These are phyloP conservation scores for Mucor lusitanicus DNA, from an alignment of 371 early-diverging fungal species.

Conservation along the genomic window DNA sequence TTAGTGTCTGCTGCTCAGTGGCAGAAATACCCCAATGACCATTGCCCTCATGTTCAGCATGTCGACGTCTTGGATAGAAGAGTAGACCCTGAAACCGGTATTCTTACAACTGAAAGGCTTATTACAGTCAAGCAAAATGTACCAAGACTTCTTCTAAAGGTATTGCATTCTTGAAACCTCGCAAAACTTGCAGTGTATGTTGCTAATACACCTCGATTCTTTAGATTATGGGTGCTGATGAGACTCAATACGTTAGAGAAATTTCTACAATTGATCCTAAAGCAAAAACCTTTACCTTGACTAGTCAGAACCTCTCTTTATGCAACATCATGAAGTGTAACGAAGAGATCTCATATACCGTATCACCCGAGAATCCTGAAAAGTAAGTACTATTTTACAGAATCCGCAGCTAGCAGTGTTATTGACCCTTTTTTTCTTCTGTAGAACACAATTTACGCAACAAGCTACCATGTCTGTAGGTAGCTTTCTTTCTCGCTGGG, in stretches of 20 bases:
- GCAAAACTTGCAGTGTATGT: background rate
- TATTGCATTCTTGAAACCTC: constrained; percentile 14
- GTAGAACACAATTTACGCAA: constrained; percentile 76
- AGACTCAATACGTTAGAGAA: constrained; percentile 85
- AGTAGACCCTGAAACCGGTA: constrained; percentile 82
- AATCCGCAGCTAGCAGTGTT: background rate
- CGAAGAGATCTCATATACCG: constrained; percentile 80
- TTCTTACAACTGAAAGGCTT: constrained; percentile 88
- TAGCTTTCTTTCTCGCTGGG: constrained; percentile 74
- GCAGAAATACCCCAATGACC: constrained; percentile 96
- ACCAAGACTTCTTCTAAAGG: constrained; percentile 73
- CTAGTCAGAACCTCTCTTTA: constrained; percentile 75
- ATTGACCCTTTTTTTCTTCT: background rate
- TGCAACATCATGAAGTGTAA: constrained; percentile 79
- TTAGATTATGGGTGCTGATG: constrained; percentile 63
- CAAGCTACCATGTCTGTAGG: constrained; percentile 81
- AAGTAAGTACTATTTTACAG: constrained; percentile 30
- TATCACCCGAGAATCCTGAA: constrained; percentile 48
- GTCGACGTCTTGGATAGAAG: constrained; percentile 86
- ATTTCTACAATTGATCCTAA: constrained; percentile 83
- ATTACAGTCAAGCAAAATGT: constrained; percentile 87
- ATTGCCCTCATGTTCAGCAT: constrained; percentile 86
- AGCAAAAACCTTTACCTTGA: constrained; percentile 68
- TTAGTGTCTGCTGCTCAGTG: constrained; percentile 91
- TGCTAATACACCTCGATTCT: background rate